Conservation (phyloP, 2,329 filamentous ascomycete species). For the Botrytis elliptica region DNA sequence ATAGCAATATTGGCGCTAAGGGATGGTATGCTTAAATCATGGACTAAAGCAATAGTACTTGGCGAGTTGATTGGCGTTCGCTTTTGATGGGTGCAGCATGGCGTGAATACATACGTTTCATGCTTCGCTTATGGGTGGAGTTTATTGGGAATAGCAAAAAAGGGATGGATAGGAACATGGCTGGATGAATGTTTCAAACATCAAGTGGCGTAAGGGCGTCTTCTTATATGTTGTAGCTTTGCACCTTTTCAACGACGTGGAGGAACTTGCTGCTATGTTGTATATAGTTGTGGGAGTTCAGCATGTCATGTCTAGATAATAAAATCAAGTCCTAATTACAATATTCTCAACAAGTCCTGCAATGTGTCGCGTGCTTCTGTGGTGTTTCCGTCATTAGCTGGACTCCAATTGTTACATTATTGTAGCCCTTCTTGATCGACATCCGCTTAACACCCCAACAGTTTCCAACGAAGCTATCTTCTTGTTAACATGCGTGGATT, state of each 20-base stretch:
- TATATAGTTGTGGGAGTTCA: neutral
- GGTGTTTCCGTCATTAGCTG: neutral
- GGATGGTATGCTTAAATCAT: constrained; percentile 38
- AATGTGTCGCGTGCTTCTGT: neutral
- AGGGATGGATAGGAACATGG: neutral
- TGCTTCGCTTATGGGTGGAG: neutral
- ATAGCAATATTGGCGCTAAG: constrained; percentile 30
- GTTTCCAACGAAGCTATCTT: neutral
- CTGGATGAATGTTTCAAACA: neutral
- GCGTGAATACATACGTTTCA: neutral
- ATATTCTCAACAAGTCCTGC: neutral
- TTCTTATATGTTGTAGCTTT: neutral
- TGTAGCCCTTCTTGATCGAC: too few relatives aligned
- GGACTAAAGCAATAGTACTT: neutral
- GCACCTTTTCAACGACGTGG: neutral
- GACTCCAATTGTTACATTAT: neutral
- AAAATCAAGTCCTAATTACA: neutral
- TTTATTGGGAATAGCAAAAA: neutral
- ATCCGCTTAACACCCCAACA: neutral
- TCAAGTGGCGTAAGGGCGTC: neutral
- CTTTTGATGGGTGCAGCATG: neutral
- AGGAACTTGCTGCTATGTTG: neutral
- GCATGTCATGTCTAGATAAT: neutral
- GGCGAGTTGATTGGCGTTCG: neutral
- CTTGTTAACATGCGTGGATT: neutral